These are phyloP conservation scores for Amanita fuliginea DNA, from an alignment of 768 basidiomycete species.

Conservation along the genomic window DNA sequence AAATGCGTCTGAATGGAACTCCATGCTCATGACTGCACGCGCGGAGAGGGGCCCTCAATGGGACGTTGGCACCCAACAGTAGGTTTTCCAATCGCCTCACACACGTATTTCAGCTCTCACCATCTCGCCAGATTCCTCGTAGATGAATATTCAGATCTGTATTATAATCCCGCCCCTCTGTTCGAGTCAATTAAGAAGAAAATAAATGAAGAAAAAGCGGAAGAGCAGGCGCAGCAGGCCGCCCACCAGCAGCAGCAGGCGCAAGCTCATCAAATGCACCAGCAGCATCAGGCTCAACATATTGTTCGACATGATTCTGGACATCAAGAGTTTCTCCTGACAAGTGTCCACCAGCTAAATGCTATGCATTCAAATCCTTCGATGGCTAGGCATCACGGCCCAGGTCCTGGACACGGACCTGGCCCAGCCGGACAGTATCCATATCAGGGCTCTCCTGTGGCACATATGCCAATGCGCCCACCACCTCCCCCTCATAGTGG, in stretches of 20 bases:
- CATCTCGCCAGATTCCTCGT: constrained; percentile 50
- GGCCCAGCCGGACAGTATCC: constrained; percentile 1
- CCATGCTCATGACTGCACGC: constrained; percentile 63
- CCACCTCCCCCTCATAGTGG: constrained; percentile 18
- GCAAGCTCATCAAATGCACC: constrained; percentile 13
- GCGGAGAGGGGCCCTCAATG: constrained; percentile 80
- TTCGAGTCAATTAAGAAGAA: constrained; percentile 39
- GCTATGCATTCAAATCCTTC: constrained; percentile 8
- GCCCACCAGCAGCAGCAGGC: constrained; percentile 19
- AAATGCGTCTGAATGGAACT: constrained; percentile 82
- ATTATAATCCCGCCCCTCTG: constrained; percentile 60
- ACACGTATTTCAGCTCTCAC: neutral
- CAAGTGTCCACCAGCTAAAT: constrained; percentile 18
- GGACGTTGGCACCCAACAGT: constrained; percentile 85
- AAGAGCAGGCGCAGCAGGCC: constrained; percentile 21
- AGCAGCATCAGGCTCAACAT: constrained; percentile 17
- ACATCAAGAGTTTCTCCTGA: constrained; percentile 19
- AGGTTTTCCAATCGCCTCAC: constrained; percentile 18
- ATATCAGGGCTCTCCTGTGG: constrained; percentile 11
- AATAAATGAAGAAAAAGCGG: constrained; percentile 30
- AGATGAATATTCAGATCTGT: constrained; percentile 60
- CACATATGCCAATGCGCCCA: constrained; percentile 15
- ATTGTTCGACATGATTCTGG: constrained; percentile 21
- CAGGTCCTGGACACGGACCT: constrained; percentile 6
- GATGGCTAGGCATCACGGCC: constrained; percentile 11